Conservation (phyloP, 176 grass and related monocot genomes). For the Carex kokanica region DNA sequence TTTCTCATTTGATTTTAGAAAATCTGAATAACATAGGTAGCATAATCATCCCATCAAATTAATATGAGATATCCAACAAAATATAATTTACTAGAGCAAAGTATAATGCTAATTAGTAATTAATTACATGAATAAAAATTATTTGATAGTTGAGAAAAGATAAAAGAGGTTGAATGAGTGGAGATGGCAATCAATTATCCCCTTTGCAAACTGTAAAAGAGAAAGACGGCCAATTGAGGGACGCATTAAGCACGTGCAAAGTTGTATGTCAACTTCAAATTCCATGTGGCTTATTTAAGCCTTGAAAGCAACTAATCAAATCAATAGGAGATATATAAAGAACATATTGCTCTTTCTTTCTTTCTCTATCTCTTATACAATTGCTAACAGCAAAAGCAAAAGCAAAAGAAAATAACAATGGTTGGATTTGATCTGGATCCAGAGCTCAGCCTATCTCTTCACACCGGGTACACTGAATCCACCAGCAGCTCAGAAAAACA, state of each 20-base stretch:
- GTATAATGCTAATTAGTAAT: neutral
- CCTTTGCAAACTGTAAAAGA: neutral
- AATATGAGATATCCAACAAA: no score
- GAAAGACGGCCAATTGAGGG: neutral
- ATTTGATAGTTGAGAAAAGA: neutral
- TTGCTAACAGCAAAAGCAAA: neutral
- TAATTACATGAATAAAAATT: neutral
- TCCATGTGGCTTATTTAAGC: neutral
- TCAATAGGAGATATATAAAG: neutral
- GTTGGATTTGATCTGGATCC: slow-evolving; percentile 20
- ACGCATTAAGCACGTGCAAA: neutral
- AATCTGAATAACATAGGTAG: neutral
- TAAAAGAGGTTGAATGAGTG: no score
- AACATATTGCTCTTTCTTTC: neutral
- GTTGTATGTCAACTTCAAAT: neutral
- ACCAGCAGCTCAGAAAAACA: neutral
- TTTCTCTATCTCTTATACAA: neutral
- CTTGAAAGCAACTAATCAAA: neutral
- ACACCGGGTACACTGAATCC: neutral
- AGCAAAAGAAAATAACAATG: neutral
- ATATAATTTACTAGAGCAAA: no score
- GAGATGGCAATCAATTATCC: neutral
- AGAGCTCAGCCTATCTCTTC: slow-evolving; percentile 7
- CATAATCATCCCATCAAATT: no score
- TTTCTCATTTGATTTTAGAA: neutral